Percentiles rank a stretch among this genome's conserved stretches.
Evolutionary conservation across 2,329 filamentous ascomycete species (phyloP).

Genomic region (Fusarium vanettenii): DNA sequence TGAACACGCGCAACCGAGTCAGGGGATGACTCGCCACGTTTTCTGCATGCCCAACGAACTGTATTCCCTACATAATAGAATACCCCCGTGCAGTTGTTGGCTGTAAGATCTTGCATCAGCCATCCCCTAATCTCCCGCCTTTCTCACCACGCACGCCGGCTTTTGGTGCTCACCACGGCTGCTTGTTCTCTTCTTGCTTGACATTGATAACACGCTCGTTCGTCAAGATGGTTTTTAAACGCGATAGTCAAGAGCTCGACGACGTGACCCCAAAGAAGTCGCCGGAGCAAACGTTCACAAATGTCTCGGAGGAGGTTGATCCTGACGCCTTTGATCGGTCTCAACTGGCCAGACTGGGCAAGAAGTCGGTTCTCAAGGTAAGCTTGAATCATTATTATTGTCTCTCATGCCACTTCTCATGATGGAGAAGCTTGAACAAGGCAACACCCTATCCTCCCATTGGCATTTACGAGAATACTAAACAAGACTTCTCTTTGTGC

Average conservation of each 20-base stretch:
- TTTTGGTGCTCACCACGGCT: neutral
- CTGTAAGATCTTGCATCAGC: constrained; percentile 4
- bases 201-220: neutral
- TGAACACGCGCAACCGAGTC: neutral
- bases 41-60: neutral
- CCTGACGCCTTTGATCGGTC: constrained; percentile 37
- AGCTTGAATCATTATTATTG: neutral
- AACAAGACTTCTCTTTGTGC: neutral
- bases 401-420: neutral
- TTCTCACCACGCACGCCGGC: neutral
- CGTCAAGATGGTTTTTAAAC: neutral
- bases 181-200: neutral
- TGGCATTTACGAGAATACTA: neutral
- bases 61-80: constrained; percentile 7
- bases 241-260: constrained; percentile 3
- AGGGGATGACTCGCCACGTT: neutral
- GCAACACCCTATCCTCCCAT: neutral
- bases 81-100: neutral
- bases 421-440: neutral
- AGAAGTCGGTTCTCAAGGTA: constrained; percentile 39
- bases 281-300: constrained; percentile 8
- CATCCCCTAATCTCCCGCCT: neutral
- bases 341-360: constrained; percentile 37
- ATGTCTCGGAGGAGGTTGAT: constrained; percentile 12
- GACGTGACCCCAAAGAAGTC: constrained; percentile 29